Evolutionary conservation across 2,329 filamentous ascomycete species (phyloP).

Genomic region (Coniochaeta sp.): DNA sequence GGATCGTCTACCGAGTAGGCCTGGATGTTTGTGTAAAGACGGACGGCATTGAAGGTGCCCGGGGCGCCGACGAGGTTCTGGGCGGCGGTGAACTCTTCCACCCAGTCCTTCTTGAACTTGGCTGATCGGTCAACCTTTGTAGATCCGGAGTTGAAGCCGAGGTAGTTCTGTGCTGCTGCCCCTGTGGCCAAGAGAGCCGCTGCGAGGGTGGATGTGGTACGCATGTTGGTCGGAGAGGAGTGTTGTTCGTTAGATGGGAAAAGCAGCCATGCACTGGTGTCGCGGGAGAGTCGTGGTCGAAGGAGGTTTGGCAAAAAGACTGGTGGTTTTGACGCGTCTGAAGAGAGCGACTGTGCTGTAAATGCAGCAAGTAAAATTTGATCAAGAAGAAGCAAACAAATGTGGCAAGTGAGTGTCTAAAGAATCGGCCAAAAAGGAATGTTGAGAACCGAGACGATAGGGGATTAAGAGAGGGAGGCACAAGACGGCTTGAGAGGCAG

Average conservation of each 20-base stretch:
- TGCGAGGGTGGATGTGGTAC: conserved; percentile 28
- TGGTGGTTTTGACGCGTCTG: background rate
- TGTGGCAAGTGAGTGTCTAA: background rate
- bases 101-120: conserved; percentile 46
- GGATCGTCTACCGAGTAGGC: conserved; percentile 65
- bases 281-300: background rate
- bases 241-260: background rate
- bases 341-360: background rate
- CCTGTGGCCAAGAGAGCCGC: conserved; percentile 31
- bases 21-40: conserved; percentile 63
- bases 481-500: background rate
- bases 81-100: conserved; percentile 36
- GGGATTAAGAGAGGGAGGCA: no score
- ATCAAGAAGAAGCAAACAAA: background rate
- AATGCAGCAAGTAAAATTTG: background rate
- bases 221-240: conserved; percentile 24
- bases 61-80: conserved; percentile 36
- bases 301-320: background rate
- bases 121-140: conserved; percentile 38
- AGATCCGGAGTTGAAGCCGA: conserved; percentile 47
- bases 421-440: background rate
- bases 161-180: conserved; percentile 38
- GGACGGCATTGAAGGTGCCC: conserved; percentile 50
- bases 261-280: background rate
- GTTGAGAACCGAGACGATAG: no score